Percentiles rank a stretch among this genome's conserved stretches.
These are phyloP conservation scores for Trametes villosa DNA, from an alignment of 768 basidiomycete species.

Conservation along the genomic window DNA sequence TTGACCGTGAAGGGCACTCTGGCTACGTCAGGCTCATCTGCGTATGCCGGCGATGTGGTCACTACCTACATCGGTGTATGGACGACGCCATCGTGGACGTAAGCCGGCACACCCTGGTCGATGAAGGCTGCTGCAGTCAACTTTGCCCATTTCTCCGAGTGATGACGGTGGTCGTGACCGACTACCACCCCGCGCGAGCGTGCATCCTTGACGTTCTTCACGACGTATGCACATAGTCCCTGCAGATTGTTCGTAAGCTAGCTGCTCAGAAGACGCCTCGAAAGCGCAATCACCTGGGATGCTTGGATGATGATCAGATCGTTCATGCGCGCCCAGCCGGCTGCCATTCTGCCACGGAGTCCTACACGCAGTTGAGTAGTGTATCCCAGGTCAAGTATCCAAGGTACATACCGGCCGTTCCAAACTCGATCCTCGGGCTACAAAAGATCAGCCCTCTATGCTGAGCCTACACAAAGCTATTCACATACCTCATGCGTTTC, in stretches of 20 bases:
- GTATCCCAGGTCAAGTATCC: neutral
- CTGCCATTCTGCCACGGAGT: slow-evolving; percentile 81
- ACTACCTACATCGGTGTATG: slow-evolving; percentile 73
- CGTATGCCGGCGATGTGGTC: neutral
- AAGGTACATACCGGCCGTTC: slow-evolving; percentile 68
- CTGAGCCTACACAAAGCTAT: neutral
- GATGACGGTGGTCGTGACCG: slow-evolving; percentile 84
- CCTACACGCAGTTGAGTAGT: slow-evolving; percentile 45
- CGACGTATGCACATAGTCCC: slow-evolving; percentile 79
- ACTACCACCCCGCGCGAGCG: slow-evolving; percentile 71
- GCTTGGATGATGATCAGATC: slow-evolving; percentile 83
- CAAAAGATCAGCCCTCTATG: neutral
- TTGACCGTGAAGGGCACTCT: slow-evolving; percentile 85
- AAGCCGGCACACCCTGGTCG: slow-evolving; percentile 65
- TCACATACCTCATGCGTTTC: slow-evolving; percentile 56
- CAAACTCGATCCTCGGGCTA: slow-evolving; percentile 81
- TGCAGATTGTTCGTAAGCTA: slow-evolving; percentile 29
- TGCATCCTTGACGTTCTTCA: slow-evolving; percentile 56
- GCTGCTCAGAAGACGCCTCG: neutral
- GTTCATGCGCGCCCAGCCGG: slow-evolving; percentile 92
- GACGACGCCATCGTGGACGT: slow-evolving; percentile 68
- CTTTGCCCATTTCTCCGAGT: slow-evolving; percentile 78
- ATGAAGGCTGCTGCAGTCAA: slow-evolving; percentile 77
- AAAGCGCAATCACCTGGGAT: slow-evolving; percentile 59
- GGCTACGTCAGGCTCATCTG: neutral